Percentiles rank a stretch among this genome's conserved stretches.
phyloP scores from a whole-genome alignment of 352 stramenopile genomes.

The Phytophthora cryptogea region DNA sequence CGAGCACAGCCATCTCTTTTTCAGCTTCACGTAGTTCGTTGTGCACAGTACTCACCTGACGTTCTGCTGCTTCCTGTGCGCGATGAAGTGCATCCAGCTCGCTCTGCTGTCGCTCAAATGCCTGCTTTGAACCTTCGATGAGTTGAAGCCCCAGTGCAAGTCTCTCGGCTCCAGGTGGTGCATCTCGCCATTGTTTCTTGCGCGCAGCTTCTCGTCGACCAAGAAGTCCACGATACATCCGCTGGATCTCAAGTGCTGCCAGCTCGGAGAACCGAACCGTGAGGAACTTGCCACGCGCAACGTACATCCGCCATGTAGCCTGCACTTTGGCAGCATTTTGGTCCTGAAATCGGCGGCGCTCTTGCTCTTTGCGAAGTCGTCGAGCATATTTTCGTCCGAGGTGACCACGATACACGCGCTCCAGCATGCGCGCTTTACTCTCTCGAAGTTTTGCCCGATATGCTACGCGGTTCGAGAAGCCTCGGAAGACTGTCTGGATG shows the following conservation, averaged over 20 bases:
- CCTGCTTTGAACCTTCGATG: conserved; percentile 93
- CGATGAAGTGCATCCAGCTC: conserved; percentile 93
- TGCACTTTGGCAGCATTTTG: conserved; percentile 82
- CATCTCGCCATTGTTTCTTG: conserved; percentile 88
- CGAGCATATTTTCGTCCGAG: conserved; percentile 47
- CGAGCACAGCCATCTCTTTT: conserved; percentile 89
- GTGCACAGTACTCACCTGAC: conserved; percentile 90
- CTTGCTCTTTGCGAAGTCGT: conserved; percentile 45
- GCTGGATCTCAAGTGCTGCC: conserved; percentile 90
- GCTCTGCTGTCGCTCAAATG: conserved; percentile 91
- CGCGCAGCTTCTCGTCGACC: conserved; percentile 64
- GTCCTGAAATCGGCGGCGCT: conserved; percentile 50
- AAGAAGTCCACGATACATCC: conserved; percentile 86
- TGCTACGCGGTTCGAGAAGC: conserved; percentile 55
- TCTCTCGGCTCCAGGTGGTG: conserved; percentile 87
- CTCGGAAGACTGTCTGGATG: conserved; percentile 77
- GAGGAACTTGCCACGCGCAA: conserved; percentile 69
- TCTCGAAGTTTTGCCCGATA: conserved; percentile 50
- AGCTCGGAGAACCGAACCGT: conserved; percentile 64
- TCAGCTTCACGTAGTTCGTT: conserved; percentile 90
- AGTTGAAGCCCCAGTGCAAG: conserved; percentile 89
- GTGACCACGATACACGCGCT: conserved; percentile 80
- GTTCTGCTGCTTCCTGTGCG: conserved; percentile 89
- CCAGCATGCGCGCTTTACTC: conserved; percentile 53
- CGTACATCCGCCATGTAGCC: conserved; percentile 89